Base-by-base conservation (phyloP, 2,329 filamentous ascomycete species). In the Claviceps maximensis region DNA sequence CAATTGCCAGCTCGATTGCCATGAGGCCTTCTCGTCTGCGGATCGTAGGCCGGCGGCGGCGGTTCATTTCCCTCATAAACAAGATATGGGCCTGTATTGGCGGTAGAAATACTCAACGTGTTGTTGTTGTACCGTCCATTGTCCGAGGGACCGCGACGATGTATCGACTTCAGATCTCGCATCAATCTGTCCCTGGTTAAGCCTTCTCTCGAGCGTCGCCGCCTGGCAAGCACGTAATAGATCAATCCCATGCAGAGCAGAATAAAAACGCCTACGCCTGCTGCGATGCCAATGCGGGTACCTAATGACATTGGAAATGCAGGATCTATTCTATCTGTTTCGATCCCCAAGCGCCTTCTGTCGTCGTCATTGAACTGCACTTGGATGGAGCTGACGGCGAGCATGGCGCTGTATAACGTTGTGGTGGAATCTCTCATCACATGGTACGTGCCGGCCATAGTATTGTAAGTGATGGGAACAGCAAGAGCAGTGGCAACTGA, bases 291-390 rank as follows among this genome's bases (percentile, higher is more conserved):
- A 38, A 69, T 65, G 29, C 62, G 62, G 17, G 64, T 65, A 10
- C 61, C 58, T 19, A 65, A 46, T 10, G 67, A 62, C n/a, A 69
- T 44, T 2, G 55, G 48, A 4, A 58, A 49, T 12, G 49, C 29
- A 6, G 58, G 44, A 27, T 53, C 56, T 9, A 53, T 38, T 21
- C 65, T 63, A 4, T 67, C 61, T 15, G 65, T 60, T 23, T 68
- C 63, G 36, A 69, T 64, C 4, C 67, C 66, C 4, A 71, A 58
- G 12, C 58, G 56, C 31, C 60, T 60, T 49, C 66, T 67, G 53
- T 71, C 68, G 8, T 58, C 58, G n/a, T 67, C 64, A 45, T 63
- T 63, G 54, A 69, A 71, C n/a, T 69, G 61, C 3, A 67, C 68
- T 19, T 63, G 62, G 36, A 70, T 66, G 5, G 65, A 66, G 52